Conservation (phyloP, 208 protist species). For the Leishmania turanica region DNA sequence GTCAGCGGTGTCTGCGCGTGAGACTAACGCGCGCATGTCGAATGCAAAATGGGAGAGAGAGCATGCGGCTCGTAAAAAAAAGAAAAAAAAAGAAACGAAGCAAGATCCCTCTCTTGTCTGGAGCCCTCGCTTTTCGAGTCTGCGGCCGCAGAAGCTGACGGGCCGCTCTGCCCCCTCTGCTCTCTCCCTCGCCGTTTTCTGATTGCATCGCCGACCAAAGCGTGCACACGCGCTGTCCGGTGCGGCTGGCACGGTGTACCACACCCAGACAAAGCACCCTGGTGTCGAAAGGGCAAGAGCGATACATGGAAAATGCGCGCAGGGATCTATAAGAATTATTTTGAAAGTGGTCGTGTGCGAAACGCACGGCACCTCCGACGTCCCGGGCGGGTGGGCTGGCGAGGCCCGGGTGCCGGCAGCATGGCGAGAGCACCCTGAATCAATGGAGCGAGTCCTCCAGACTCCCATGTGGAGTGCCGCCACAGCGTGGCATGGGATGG, state of each 20-base stretch:
- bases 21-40: not conserved
- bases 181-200: not conserved
- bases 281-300: not conserved
- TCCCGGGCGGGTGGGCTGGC: not conserved
- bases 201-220: not conserved
- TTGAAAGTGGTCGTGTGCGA: not conserved
- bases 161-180: not conserved
- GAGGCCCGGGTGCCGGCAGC: not conserved
- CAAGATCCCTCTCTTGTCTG: not conserved
- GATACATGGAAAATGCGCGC: not conserved
- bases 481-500: not conserved
- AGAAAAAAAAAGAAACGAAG: not conserved
- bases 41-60: not conserved
- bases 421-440: not conserved
- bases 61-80: not conserved
- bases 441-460: not conserved
- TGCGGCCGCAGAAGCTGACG: not conserved
- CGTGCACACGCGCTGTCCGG: not conserved
- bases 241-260: not conserved
- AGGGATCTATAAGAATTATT: not conserved
- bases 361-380: not conserved
- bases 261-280: not conserved
- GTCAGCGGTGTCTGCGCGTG: conserved; percentile 30
- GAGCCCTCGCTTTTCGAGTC: not conserved
- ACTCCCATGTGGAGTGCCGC: not conserved